A percentile compares a stretch with the other conserved stretches of the same genome.
These are phyloP conservation scores for Metschnikowia kofuensis DNA, from an alignment of 805 yeast species.

Conservation along the genomic window DNA sequence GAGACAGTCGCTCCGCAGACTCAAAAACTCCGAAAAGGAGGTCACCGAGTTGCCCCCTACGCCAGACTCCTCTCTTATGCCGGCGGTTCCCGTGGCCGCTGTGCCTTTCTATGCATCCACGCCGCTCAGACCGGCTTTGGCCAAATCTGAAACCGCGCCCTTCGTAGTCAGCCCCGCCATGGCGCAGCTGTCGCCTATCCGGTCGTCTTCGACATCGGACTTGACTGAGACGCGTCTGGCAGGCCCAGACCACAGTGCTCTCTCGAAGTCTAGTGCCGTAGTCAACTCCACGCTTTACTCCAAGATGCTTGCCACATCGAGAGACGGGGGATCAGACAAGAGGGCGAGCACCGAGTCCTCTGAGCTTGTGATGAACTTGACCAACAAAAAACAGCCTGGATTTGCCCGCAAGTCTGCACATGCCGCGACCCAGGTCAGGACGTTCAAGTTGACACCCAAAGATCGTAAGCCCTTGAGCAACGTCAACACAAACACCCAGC, in stretches of 20 bases:
- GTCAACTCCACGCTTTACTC: constrained; percentile 4
- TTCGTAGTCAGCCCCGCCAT: constrained; percentile 11
- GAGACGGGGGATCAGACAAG: constrained; percentile 1
- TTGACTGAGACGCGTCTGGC: constrained; percentile 3
- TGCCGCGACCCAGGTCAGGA: constrained; percentile 17
- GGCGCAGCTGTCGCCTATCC: constrained; percentile 16
- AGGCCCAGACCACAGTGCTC: background rate
- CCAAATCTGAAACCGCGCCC: constrained; percentile 13
- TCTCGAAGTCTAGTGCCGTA: constrained; percentile 1
- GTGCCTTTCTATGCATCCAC: constrained; percentile 9
- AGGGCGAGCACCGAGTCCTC: constrained; percentile 1
- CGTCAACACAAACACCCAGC: constrained; percentile 11
- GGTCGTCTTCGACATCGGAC: constrained; percentile 14
- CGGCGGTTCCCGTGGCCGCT: constrained; percentile 6
- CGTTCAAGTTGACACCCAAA: constrained; percentile 16
- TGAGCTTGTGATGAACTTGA: constrained; percentile 17
- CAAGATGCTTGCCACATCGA: constrained; percentile 10
- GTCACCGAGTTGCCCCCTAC: constrained; percentile 45
- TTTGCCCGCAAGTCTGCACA: constrained; percentile 15
- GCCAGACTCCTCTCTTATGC: constrained; percentile 20
- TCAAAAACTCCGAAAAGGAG: constrained; percentile 34
- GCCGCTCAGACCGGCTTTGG: constrained; percentile 14
- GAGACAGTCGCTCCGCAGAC: constrained; percentile 75
- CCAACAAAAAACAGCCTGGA: constrained; percentile 19
- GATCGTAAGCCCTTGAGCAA: constrained; percentile 18